Base-by-base conservation (phyloP, 257 asterid genomes). In the Linaria vulgaris region DNA sequence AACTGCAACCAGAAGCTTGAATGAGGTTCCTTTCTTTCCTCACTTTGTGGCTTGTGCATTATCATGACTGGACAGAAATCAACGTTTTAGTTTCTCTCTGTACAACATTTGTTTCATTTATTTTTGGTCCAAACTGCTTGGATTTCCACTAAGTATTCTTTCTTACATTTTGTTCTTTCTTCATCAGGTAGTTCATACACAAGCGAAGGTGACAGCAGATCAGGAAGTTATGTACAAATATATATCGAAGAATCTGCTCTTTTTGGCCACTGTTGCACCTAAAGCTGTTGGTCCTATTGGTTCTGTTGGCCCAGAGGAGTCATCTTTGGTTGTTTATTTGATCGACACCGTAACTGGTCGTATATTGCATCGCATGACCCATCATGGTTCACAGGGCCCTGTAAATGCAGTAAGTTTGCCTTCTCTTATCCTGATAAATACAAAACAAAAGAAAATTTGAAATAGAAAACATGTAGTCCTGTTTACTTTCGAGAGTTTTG, bases 191-290 rank as follows among this genome's bases (percentile, higher is more conserved):
- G 97, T 94, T 82, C 97, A 90, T 72, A 94, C 99, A 57, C 99
- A 94, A 76, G 86, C 99, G 60, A 94, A 90, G 75, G 91, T 94
- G 74, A 79, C 86, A 16, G 66, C 85, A 44, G 99, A 94, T 71
- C 96, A 89, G 79, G 96, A 94, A 75, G 97, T 90, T 60, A 83
- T 85, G 90, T 94, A 90, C 83, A 94, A 94, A 79, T 90, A 87
- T 66, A 64, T 84, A 67, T 94, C 99, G 1, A 89, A 85, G 76
- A 94, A 90, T 78, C 69, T 90, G 76, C 82, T 94, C 34, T 94
- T 87, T 78, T 77, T 87, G 72, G 94, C 95, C 5, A 90, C 99
- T 69, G 88, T 86, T 82, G 50, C 97, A 12, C 96, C 97, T 46
- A 85, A 90, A 78, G 96, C 95, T 69, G 79, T 70, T 39, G 94